A percentile compares a stretch with the other conserved stretches of the same genome.
These are phyloP conservation scores for Primulina huaijiensis DNA, from an alignment of 257 asterid genomes.

Conservation along the genomic window DNA sequence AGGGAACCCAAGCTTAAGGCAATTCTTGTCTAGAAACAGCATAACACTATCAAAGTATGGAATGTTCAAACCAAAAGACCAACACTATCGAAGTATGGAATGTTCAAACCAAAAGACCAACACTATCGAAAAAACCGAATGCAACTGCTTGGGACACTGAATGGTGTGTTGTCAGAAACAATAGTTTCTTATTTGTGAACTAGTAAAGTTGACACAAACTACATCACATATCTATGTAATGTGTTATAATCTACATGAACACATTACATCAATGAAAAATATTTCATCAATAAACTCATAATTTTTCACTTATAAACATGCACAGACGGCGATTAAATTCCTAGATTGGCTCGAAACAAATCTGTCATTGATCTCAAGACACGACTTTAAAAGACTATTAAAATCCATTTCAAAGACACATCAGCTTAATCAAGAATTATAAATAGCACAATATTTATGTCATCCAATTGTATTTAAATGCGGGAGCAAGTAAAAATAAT, in stretches of 20 bases:
- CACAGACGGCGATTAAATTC: not conserved
- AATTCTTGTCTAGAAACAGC: no score
- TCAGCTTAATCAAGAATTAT: not conserved
- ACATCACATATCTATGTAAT: not conserved
- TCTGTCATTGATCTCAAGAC: not conserved
- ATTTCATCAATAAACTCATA: no score
- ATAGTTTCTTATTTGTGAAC: not conserved
- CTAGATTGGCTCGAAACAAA: not conserved
- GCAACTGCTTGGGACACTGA: not conserved
- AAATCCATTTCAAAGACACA: not conserved
- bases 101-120: not conserved
- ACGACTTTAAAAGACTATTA: no score
- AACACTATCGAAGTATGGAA: no score
- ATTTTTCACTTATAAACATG: not conserved
- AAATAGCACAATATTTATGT: not conserved
- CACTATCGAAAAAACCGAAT: not conserved
- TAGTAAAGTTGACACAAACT: not conserved
- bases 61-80: not conserved
- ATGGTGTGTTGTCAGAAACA: not conserved
- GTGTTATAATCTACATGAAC: no score
- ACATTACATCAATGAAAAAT: no score
- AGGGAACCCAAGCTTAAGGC: no score
- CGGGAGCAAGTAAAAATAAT: not conserved
- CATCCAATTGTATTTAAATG: no score
- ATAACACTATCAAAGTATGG: no score